Base-by-base conservation (phyloP, 139 green algal species). In the Monoraphidium neglectum region DNA sequence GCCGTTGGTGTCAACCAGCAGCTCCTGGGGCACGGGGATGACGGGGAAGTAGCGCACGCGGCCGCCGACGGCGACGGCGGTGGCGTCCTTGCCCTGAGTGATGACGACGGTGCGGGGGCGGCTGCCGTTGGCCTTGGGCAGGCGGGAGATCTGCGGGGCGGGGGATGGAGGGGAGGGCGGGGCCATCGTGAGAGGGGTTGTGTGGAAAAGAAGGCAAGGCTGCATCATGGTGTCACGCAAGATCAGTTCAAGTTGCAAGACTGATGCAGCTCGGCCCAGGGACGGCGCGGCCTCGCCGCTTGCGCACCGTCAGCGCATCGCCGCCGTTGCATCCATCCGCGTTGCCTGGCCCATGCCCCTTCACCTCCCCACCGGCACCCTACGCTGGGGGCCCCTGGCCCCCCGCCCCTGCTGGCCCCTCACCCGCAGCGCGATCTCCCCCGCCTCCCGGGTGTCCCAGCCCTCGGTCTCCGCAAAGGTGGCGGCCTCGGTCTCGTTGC, bases 1-100 rank as follows among this genome's bases (percentile, higher is more conserved):
- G 32, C 96, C 95, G 79, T 99, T 99, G 61, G 96, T 99, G 88
- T 99, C 96, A 32, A 99, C 96, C 60, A 99, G 82, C 79, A 97
- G 82, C 63, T 97, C 91, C 69, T 92, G 89, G 38, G 82, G 32
- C 28, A 99, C 51, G 5, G 85, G 54, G 47, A 90, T 74, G 54
- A 98, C 67, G 0, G 83, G 71, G 72, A 89, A 92, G 32, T 71
- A 62, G 4, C 37, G 56, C 36, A 80, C 75, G 36, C 68, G 72
- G 43, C 69, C 69, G 37, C 67, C 77, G 1, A 78, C 53, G 0
- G 93, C 94, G 36, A 99, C 89, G 12, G 99, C 81, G 21, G 96
- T 99, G 56, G 93, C 76, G 74, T 97, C 90, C 38, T 81, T 82
- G 32, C 93, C 92, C 79, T 99, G 96, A 0, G 96, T 99, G 86